A percentile compares a stretch with the other conserved stretches of the same genome.
These are phyloP conservation scores for Gossypium bickii DNA, from an alignment of 345 rosid species.

Conservation along the genomic window DNA sequence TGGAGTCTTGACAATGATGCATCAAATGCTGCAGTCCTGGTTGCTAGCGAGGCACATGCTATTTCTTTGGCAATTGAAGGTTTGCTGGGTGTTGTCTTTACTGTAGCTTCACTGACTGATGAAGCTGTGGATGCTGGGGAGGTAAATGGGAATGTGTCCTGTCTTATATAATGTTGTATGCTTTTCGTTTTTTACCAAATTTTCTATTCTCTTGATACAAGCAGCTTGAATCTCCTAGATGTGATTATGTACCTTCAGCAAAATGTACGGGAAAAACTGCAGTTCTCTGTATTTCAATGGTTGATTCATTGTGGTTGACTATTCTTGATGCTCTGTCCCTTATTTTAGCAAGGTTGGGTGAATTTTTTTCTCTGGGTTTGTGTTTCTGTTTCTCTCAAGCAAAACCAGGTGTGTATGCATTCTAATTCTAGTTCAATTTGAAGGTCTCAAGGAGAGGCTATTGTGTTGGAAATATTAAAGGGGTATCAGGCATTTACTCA, in stretches of 20 bases:
- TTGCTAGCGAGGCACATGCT: constrained; percentile 99
- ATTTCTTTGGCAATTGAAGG: constrained; percentile 94
- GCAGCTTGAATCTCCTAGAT: constrained; percentile 91
- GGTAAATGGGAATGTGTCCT: constrained; percentile 38
- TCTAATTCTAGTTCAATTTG: constrained; percentile 27
- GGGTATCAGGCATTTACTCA: constrained; percentile 99
- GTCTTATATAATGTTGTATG: constrained; percentile 11
- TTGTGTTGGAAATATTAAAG: constrained; percentile 89
- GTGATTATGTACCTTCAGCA: constrained; percentile 56
- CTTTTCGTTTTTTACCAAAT: background rate
- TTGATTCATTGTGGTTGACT: constrained; percentile 94
- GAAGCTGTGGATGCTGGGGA: constrained; percentile 91
- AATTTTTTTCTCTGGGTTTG: constrained; percentile 11
- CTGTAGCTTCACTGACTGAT: constrained; percentile 94
- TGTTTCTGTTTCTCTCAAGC: background rate
- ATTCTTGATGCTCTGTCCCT: constrained; percentile 95
- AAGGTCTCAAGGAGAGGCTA: constrained; percentile 99
- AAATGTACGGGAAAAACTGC: constrained; percentile 64
- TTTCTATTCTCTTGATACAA: constrained; percentile 25
- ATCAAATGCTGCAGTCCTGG: constrained; percentile 88
- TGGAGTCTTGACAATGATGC: constrained; percentile 99
- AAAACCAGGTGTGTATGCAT: background rate
- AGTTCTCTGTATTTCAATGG: constrained; percentile 79
- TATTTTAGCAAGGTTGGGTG: constrained; percentile 75
- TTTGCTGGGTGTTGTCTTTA: constrained; percentile 83